These are phyloP conservation scores for Ceratocystis harringtonii DNA, from an alignment of 2,329 filamentous ascomycete species.

Conservation along the genomic window DNA sequence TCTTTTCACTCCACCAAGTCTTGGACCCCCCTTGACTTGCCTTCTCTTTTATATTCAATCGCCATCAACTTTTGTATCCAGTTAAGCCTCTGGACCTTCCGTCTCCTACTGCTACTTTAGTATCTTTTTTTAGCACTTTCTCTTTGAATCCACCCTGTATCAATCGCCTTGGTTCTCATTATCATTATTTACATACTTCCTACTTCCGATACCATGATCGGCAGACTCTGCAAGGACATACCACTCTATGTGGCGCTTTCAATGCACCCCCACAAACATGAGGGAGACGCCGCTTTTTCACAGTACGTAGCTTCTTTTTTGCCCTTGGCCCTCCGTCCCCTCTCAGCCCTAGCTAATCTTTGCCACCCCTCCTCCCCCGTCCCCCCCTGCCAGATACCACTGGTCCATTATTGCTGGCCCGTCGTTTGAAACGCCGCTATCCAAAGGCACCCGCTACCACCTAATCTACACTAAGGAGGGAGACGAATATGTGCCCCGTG, in stretches of 20 bases:
- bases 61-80: not conserved
- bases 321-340: not conserved
- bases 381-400: slow-evolving; percentile 9
- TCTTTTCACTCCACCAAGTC: not conserved
- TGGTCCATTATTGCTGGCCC: slow-evolving; percentile 15
- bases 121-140: not conserved
- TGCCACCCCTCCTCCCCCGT: not conserved
- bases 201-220: slow-evolving; percentile 3
- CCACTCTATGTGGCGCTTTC: slow-evolving; percentile 16
- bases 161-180: not conserved
- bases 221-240: slow-evolving; percentile 1
- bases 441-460: slow-evolving; percentile 16
- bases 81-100: not conserved
- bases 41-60: not conserved
- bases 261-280: slow-evolving; percentile 14
- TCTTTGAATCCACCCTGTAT: not conserved
- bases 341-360: not conserved
- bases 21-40: not conserved
- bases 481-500: slow-evolving; percentile 8
- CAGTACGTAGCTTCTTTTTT: slow-evolving; percentile 6
- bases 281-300: slow-evolving; percentile 11
- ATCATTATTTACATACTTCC: not conserved
- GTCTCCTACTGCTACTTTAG: not conserved
- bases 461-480: slow-evolving; percentile 6
- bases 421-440: slow-evolving; percentile 12